phyloP scores from a whole-genome alignment of 106 monocot genomes.

The Dioscorea alata region DNA sequence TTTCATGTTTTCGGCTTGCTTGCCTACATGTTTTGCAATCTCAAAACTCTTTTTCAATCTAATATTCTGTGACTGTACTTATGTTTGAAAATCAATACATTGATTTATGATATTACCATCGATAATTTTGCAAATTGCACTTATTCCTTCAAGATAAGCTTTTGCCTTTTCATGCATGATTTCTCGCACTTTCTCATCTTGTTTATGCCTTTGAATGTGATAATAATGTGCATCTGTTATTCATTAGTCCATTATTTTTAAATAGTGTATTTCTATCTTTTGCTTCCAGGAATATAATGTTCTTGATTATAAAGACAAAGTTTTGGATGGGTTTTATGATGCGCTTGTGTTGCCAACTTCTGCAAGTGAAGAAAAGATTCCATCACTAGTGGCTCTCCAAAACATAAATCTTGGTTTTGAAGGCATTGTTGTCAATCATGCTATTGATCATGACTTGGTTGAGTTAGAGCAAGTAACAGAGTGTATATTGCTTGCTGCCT shows the following conservation, averaged over 20 bases:
- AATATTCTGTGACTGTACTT: too few species aligned
- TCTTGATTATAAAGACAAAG: conserved; percentile 82
- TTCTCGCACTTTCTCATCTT: neutral
- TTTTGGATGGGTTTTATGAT: conserved; percentile 95
- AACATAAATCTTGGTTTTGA: conserved; percentile 93
- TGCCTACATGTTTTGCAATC: too few species aligned
- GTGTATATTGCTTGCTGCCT: conserved; percentile 63
- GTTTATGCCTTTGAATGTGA: neutral
- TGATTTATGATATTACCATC: too few species aligned
- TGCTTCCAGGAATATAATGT: conserved; percentile 84
- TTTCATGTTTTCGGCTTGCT: too few species aligned
- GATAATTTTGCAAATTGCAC: neutral
- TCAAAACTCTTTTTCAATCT: too few species aligned
- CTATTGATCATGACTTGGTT: conserved; percentile 56
- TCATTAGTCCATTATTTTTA: neutral
- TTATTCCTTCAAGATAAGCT: neutral
- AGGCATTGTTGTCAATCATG: conserved; percentile 80
- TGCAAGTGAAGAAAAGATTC: conserved; percentile 54
- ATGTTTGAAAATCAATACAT: too few species aligned
- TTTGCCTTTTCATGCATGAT: neutral
- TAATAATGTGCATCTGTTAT: neutral
- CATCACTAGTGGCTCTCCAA: conserved; percentile 77
- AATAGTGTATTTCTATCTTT: neutral
- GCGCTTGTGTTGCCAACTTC: conserved; percentile 55
- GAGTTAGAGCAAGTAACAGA: conserved; percentile 93